Conservation (phyloP, 1,284 basidiomycete genomes). For the Ceratobasidium sp. region DNA sequence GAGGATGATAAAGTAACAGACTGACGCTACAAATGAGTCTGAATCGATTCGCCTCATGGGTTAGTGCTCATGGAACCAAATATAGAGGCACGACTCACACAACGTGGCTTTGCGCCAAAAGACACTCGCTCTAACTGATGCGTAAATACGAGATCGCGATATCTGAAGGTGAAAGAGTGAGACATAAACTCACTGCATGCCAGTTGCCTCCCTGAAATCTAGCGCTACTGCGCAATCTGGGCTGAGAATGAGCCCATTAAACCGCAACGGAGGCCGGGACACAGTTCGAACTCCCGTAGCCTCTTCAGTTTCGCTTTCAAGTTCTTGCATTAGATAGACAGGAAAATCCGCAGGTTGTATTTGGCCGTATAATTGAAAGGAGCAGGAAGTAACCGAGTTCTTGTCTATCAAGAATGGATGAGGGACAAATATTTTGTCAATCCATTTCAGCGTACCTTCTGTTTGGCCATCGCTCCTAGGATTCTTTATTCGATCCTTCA, state of each 20-base stretch:
- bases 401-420: constrained; percentile 60
- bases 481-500: constrained; percentile 70
- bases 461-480: constrained; percentile 38
- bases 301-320: constrained; percentile 77
- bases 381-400: constrained; percentile 67
- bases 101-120: constrained; percentile 86
- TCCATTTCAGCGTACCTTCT: constrained; percentile 1
- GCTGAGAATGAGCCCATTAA: constrained; percentile 78
- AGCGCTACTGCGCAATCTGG: constrained; percentile 82
- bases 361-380: constrained; percentile 75
- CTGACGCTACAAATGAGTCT: constrained; percentile 80
- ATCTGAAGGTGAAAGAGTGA: neutral
- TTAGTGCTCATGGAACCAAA: neutral
- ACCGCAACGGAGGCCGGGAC: constrained; percentile 66
- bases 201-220: constrained; percentile 73
- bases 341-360: constrained; percentile 68
- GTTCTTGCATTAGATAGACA: constrained; percentile 69
- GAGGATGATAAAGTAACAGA: constrained; percentile 77
- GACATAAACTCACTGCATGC: constrained; percentile 67
- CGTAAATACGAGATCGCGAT: constrained; percentile 35
- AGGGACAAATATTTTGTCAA: neutral
- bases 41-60: constrained; percentile 6
- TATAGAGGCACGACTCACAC: constrained; percentile 68
- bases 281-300: constrained; percentile 78
- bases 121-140: constrained; percentile 65